Percentiles rank a stretch among this genome's conserved stretches.
These are phyloP conservation scores for Cercophora newfieldiana DNA, from an alignment of 495 filamentous ascomycete species.

Conservation along the genomic window DNA sequence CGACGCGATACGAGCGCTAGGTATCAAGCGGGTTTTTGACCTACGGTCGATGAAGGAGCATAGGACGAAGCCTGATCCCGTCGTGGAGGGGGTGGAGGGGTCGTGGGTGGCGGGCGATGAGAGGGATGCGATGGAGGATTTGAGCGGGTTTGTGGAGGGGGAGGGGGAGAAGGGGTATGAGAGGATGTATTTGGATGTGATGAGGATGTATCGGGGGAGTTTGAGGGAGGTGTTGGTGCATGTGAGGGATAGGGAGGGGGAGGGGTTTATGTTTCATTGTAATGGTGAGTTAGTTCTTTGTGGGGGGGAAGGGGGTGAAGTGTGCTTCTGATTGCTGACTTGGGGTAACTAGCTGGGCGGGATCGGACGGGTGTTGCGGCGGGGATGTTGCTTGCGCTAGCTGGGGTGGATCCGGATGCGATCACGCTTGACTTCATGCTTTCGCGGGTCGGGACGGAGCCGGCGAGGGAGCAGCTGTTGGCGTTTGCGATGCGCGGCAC, in stretches of 20 bases:
- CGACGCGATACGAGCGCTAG: constrained; percentile 41
- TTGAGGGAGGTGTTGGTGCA: constrained; percentile 42
- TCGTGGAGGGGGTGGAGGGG: constrained; percentile 42
- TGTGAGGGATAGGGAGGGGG: constrained; percentile 32
- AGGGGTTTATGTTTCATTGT: constrained; percentile 47
- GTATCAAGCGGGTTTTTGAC: constrained; percentile 46
- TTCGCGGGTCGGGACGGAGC: constrained; percentile 49
- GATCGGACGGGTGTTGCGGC: constrained; percentile 65
- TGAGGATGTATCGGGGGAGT: constrained; percentile 37
- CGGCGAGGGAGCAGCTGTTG: constrained; percentile 43
- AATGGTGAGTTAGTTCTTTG: constrained; percentile 49
- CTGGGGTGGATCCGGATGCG: constrained; percentile 45
- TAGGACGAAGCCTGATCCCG: constrained; percentile 35
- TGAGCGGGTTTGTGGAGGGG: constrained; percentile 41
- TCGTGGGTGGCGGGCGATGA: constrained; percentile 37
- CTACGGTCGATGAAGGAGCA: constrained; percentile 44
- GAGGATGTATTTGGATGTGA: constrained; percentile 45
- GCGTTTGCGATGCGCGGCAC: constrained; percentile 38
- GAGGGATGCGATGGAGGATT: constrained; percentile 32
- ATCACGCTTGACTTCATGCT: constrained; percentile 55
- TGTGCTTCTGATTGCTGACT: too few relatives aligned
- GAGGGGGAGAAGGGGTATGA: constrained; percentile 42
- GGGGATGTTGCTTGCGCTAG: constrained; percentile 56
- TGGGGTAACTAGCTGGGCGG: constrained; percentile 56
- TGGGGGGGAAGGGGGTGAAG: not conserved